Percentiles rank a stretch among this genome's conserved stretches.
Evolutionary conservation across 2,329 filamentous ascomycete species (phyloP).

Genomic region (Ceratocystis smalleyi): DNA sequence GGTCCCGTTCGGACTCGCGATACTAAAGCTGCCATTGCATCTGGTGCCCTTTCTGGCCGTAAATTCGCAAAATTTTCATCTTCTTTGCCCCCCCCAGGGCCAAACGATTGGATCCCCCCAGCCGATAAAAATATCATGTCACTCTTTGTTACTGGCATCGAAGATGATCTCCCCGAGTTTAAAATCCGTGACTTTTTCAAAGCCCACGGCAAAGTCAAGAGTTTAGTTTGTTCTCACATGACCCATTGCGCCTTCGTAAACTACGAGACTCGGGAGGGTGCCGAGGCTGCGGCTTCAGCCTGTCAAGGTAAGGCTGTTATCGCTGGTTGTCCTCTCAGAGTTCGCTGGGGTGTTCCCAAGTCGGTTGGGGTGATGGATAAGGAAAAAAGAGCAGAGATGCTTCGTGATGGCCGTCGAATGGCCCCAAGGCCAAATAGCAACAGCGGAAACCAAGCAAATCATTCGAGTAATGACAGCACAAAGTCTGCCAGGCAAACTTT

Average conservation of each 20-base stretch:
- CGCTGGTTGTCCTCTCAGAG: conserved; percentile 72
- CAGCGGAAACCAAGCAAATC: background rate
- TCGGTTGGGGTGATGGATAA: conserved; percentile 82
- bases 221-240: conserved; percentile 87
- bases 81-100: conserved; percentile 37
- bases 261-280: conserved; percentile 67
- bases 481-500: background rate
- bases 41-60: conserved; percentile 32
- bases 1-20: conserved; percentile 69
- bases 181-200: conserved; percentile 84
- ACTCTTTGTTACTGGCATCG: conserved; percentile 84
- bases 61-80: conserved; percentile 31
- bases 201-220: conserved; percentile 76
- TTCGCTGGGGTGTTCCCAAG: conserved; percentile 87
- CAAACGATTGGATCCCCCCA: conserved; percentile 75
- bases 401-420: conserved; percentile 46
- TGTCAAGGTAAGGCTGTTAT: conserved; percentile 83
- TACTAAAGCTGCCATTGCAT: conserved; percentile 36
- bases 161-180: conserved; percentile 89
- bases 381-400: conserved; percentile 67
- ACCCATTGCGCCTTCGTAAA: conserved; percentile 96
- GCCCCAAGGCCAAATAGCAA: background rate
- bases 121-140: conserved; percentile 76
- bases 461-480: background rate
- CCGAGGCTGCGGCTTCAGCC: conserved; percentile 69